Conservation (phyloP, 2,329 filamentous ascomycete species). For the Xylariales sp. region DNA sequence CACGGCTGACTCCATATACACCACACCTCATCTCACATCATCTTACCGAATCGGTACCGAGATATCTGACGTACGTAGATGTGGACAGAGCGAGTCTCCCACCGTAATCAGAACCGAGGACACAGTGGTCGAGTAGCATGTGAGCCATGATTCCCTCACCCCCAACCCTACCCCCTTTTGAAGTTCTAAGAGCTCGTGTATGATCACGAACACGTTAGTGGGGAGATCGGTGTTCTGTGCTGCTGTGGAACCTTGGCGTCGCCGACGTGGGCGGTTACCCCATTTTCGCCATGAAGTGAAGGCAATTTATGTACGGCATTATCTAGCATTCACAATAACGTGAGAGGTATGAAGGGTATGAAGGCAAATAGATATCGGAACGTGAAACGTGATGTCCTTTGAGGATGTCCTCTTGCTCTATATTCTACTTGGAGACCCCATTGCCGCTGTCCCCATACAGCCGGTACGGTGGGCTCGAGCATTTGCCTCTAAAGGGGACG, state of each 20-base stretch:
- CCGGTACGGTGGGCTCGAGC: too few species aligned
- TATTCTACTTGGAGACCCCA: neutral
- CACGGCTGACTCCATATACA: neutral
- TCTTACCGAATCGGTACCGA: slow-evolving; percentile 22
- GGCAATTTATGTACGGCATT: neutral
- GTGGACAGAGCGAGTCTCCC: neutral
- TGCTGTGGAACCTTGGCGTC: slow-evolving; percentile 29
- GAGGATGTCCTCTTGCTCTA: neutral
- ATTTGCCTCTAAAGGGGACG: neutral
- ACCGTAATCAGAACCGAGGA: neutral
- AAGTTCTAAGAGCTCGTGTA: slow-evolving; percentile 3
- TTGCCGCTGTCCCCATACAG: neutral
- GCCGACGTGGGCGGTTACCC: slow-evolving; percentile 17
- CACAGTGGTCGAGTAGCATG: neutral
- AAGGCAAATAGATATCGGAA: neutral
- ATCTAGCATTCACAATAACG: neutral
- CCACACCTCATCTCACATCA: neutral
- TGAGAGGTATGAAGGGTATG: neutral
- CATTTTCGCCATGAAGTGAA: neutral
- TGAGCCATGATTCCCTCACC: neutral
- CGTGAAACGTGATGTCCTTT: neutral
- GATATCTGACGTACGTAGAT: slow-evolving; percentile 14
- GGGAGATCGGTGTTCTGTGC: slow-evolving; percentile 13
- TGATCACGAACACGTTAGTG: slow-evolving; percentile 3
- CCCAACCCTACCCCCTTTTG: neutral